Evolutionary conservation across 352 stramenopile species (phyloP).

Genomic region (Phytophthora pluvialis): DNA sequence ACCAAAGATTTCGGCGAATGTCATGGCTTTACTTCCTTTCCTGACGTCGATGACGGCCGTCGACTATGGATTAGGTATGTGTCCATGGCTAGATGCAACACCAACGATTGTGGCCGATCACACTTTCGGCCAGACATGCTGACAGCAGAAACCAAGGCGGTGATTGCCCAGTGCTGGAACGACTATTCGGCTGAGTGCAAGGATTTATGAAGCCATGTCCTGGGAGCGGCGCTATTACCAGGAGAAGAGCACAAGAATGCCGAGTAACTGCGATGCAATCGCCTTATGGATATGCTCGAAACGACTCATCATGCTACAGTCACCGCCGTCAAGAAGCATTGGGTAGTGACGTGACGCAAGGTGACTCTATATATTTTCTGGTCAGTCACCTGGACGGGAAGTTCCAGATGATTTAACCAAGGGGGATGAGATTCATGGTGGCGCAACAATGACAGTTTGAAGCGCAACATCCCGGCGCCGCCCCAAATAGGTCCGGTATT

Average conservation of each 20-base stretch:
- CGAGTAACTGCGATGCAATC: neutral
- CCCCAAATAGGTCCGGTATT: too few relatives aligned
- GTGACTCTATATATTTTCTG: too few relatives aligned
- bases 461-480: too few relatives aligned
- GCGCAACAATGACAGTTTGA: too few relatives aligned
- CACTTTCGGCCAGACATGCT: slow-evolving; percentile 7
- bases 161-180: slow-evolving; percentile 14
- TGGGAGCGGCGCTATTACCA: too few relatives aligned
- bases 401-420: too few relatives aligned
- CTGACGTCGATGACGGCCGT: slow-evolving; percentile 5
- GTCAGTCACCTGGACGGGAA: too few relatives aligned
- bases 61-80: slow-evolving; percentile 1
- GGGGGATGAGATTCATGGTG: too few relatives aligned
- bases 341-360: neutral
- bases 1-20: neutral
- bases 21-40: neutral
- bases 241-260: neutral
- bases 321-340: neutral
- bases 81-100: slow-evolving; percentile 6
- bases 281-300: slow-evolving; percentile 13
- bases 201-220: slow-evolving; percentile 16
- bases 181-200: neutral
- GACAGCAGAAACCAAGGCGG: slow-evolving; percentile 1
- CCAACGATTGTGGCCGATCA: neutral
- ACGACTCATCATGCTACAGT: neutral